These are phyloP conservation scores for Scleroderma citrinum DNA, from an alignment of 768 basidiomycete genomes.

Conservation along the genomic window DNA sequence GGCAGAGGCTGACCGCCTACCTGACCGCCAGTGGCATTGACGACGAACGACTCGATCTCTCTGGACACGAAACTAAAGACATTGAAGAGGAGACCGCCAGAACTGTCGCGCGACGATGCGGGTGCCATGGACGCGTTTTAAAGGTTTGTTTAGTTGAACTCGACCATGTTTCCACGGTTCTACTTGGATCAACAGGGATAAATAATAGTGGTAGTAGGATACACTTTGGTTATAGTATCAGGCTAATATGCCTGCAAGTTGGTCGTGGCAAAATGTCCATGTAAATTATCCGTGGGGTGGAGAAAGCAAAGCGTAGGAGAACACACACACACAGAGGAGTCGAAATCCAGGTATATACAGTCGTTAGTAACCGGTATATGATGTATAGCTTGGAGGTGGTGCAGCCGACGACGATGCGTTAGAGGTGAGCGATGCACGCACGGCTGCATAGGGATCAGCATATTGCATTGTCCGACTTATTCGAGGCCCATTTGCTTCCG, in stretches of 20 bases:
- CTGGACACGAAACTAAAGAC: constrained; percentile 66
- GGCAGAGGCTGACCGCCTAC: constrained; percentile 12
- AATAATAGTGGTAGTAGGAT: too few relatives aligned
- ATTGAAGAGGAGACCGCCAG: constrained; percentile 47
- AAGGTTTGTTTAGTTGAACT: not conserved
- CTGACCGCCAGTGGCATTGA: constrained; percentile 47
- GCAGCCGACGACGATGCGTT: constrained; percentile 22
- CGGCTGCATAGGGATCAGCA: constrained; percentile 82
- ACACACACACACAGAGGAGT: not conserved
- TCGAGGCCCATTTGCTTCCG: constrained; percentile 34
- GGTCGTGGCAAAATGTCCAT: not conserved
- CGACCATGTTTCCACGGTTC: not conserved
- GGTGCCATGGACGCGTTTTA: constrained; percentile 7
- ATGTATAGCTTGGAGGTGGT: constrained; percentile 52
- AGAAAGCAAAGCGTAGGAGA: too few relatives aligned
- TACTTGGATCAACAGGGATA: constrained; percentile 6
- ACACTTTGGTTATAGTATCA: too few relatives aligned
- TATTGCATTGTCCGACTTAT: constrained; percentile 92
- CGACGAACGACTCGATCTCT: constrained; percentile 67
- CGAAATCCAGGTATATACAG: not conserved
- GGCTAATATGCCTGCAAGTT: too few relatives aligned
- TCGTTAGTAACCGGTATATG: constrained; percentile 47
- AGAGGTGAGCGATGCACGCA: constrained; percentile 51
- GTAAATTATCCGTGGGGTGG: not conserved
- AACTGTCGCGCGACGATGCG: constrained; percentile 1